Base-by-base conservation (phyloP, 495 filamentous ascomycete genomes). In the Aspergillus bertholletiae region DNA sequence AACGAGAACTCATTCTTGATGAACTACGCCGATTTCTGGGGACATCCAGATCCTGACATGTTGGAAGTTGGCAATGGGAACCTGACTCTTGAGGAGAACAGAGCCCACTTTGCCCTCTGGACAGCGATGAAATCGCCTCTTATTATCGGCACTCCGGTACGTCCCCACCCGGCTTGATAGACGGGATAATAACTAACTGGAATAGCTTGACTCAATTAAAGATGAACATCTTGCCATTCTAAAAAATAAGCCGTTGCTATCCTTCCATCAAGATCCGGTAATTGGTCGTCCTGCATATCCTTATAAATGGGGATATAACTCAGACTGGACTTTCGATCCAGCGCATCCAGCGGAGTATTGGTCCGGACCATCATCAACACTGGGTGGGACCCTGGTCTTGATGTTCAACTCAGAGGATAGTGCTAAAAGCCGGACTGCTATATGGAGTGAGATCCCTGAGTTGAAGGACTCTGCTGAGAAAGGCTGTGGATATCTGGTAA, bases 21-120 rank as follows among this genome's bases (percentile, higher is more conserved):
- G 37, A 71, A 77, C 54, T 67, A 71, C 22, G 76, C 70, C 21
- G 65, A 77, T 23, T 83, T 82, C 67, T 81, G 74, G 67, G 80
- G 76, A 27, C 73, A 76, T 49, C 79, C 81, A 7, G 85, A 89
- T 56, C 67, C 79, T 5, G 86, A 89, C 60, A 88, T 88, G 85
- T 75, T 88, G 0, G 86, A 88, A 57, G 74, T 88, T 27, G 85
- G 85, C 8, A 88, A 87, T 57, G 81, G 78, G 6, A 69, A 73
- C 5, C 67, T 88, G 41, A 84, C 75, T 4, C 53, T 74, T 2
- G 73, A 64, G 3, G 76, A 80, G 59, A 75, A 73, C 3, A 64
- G 74, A 23, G 74, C 77, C 0, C 77, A 79, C 50, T 80, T 80
- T 62, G 74, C 73, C 13, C 59, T 85, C 0, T 86, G 82, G 83